These are phyloP conservation scores for Claviceps spartinae DNA, from an alignment of 2,329 filamentous ascomycete species.

Conservation along the genomic window DNA sequence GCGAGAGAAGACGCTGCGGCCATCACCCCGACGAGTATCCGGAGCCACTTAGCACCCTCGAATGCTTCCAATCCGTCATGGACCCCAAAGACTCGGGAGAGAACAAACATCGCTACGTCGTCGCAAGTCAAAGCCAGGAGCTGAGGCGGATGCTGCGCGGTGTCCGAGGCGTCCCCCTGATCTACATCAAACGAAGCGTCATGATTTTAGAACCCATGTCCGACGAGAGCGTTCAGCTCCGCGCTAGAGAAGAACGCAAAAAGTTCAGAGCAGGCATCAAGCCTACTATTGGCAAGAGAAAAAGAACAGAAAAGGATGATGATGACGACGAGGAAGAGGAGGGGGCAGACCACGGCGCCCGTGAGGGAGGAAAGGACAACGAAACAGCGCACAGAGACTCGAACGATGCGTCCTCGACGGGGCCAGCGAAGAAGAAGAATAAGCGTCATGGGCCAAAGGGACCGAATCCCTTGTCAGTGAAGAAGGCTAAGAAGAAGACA, in stretches of 20 bases:
- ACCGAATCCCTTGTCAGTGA: conserved; percentile 57
- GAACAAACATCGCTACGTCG: conserved; percentile 69
- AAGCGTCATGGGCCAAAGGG: conserved; percentile 49
- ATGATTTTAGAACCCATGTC: conserved; percentile 65
- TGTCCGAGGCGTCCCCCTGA: conserved; percentile 60
- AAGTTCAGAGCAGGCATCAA: conserved; percentile 64
- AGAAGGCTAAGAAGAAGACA: conserved; percentile 48
- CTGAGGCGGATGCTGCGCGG: conserved; percentile 49
- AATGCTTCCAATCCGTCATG: conserved; percentile 63
- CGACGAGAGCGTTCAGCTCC: conserved; percentile 45
- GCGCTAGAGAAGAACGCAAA: conserved; percentile 54
- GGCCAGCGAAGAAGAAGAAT: conserved; percentile 38
- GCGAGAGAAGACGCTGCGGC: conserved; percentile 64
- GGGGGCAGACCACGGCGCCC: conserved; percentile 8
- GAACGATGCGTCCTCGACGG: conserved; percentile 11
- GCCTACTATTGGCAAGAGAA: conserved; percentile 35
- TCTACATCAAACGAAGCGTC: conserved; percentile 68
- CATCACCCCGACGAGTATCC: conserved; percentile 62
- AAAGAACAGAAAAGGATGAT: conserved; percentile 28
- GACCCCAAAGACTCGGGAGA: conserved; percentile 58
- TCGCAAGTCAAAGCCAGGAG: conserved; percentile 57
- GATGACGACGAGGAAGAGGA: conserved; percentile 7
- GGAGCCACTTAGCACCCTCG: conserved; percentile 52
- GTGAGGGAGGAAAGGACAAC: conserved; percentile 21
- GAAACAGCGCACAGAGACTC: conserved; percentile 3